Percentiles rank a stretch among this genome's conserved stretches.
Evolutionary conservation across 371 early-diverging fungal genomes (phyloP).

Genomic region (Syncephalastrum sp.): DNA sequence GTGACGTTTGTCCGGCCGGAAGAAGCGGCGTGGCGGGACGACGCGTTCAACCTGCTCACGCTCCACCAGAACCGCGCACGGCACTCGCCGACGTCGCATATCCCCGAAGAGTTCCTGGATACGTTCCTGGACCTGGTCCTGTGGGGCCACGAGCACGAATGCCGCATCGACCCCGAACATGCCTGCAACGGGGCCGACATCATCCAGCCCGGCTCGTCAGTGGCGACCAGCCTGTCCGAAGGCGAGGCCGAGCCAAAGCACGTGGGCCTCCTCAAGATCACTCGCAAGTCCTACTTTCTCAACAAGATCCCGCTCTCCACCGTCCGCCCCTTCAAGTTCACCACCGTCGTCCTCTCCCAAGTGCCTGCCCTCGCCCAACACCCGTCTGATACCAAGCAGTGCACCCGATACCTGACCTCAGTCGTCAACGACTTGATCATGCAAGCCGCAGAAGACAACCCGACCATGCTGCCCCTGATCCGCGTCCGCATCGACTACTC

Average conservation of each 20-base stretch:
- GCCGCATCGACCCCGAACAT: slow-evolving; percentile 74
- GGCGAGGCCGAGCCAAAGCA: slow-evolving; percentile 91
- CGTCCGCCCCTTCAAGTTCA: slow-evolving; percentile 90
- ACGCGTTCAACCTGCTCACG: slow-evolving; percentile 65
- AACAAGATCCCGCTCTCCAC: slow-evolving; percentile 76
- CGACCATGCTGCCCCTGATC: slow-evolving; percentile 71
- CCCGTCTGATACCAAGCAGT: slow-evolving; percentile 34
- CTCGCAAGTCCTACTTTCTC: slow-evolving; percentile 60
- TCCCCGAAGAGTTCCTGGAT: slow-evolving; percentile 89
- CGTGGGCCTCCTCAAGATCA: slow-evolving; percentile 75
- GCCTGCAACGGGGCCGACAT: slow-evolving; percentile 71
- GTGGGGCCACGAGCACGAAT: slow-evolving; percentile 99
- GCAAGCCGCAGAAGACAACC: slow-evolving; percentile 51
- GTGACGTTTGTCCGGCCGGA: slow-evolving; percentile 76
- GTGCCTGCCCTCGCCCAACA: slow-evolving; percentile 34
- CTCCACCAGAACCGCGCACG: slow-evolving; percentile 90
- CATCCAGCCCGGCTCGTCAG: slow-evolving; percentile 96
- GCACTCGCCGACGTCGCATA: slow-evolving; percentile 83
- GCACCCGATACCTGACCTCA: slow-evolving; percentile 45
- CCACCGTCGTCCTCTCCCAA: slow-evolving; percentile 62
- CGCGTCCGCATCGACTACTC: slow-evolving; percentile 87
- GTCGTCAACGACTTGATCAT: slow-evolving; percentile 70
- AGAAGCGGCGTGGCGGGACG: slow-evolving; percentile 67
- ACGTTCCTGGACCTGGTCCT: slow-evolving; percentile 88
- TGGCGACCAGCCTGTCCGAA: slow-evolving; percentile 92